Base-by-base conservation (phyloP, 306 rosid genomes). In the Cucumis melo region DNA sequence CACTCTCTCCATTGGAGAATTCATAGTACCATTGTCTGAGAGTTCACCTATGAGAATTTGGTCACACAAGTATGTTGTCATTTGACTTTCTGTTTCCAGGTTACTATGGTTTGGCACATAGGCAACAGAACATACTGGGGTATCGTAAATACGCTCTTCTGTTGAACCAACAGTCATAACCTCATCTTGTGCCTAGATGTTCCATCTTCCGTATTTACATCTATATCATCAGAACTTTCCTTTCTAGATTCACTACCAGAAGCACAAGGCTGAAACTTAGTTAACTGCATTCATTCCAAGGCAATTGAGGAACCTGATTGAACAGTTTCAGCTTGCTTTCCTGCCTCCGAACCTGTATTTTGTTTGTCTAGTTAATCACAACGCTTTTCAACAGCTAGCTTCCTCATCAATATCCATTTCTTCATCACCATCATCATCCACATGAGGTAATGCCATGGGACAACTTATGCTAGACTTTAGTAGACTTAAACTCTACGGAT, bases 391-490 rank as follows among this genome's bases (percentile, higher is more conserved):
- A 89, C 88, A 76, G 85, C n/a, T n/a, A n/a, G n/a, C 93, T 78
- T 89, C 96, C 84, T 86, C 99, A 12, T 89, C 98, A 83, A 95
- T 92, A 81, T 95, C 99, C 99, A 95, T 95, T 86, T 95, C 99
- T 79, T 86, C 93, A 83, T 95, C 98, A 77, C 97, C 88, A 71
- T 95, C 99, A 63, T 92, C 93, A 24, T 92, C 98, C 38, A 89
- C 80, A 77, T 77, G 78, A 57, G 86, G 73, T 64, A 88, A 78
- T 57, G 84, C 78, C 14, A 75, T 59, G 5, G 92, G 91, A 81
- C 89, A 84, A 57, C 66, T 85, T 61, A 95, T 86, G 87, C 93
- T 90, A 62, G 91, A 86, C 77, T 80, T 93, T 32, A 95, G 78
- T 61, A 92, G 81, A 78, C 63, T 84, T 86, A 95, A 80, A 80